Conservation (phyloP, 129 eudicot genomes). For the Pseudognaphalium luteoalbum region DNA sequence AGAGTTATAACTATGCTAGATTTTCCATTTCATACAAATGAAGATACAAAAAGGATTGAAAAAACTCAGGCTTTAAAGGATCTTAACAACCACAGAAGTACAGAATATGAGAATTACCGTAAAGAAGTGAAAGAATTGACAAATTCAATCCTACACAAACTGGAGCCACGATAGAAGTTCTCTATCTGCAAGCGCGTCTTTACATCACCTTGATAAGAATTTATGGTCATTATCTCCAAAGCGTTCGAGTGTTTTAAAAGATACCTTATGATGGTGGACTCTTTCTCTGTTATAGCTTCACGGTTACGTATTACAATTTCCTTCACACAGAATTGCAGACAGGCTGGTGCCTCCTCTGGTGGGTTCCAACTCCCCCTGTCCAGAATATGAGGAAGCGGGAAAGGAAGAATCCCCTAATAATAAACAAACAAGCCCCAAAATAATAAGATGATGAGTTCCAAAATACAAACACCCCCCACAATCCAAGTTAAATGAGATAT, state of each 20-base stretch:
- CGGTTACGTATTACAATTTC: conserved; percentile 25
- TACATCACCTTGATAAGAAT: background rate
- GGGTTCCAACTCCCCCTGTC: conserved; percentile 10
- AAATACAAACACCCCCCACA: background rate
- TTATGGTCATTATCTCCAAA: conserved; percentile 10
- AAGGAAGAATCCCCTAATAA: conserved; percentile 24
- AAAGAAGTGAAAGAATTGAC: background rate
- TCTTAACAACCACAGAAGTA: no score
- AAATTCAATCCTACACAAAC: conserved; percentile 14
- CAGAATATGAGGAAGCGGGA: background rate
- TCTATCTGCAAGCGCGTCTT: conserved; percentile 5
- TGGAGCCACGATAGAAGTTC: conserved; percentile 16
- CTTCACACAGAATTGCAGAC: conserved; percentile 9
- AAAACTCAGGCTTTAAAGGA: no score
- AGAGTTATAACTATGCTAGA: no score
- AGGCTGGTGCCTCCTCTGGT: conserved; percentile 14
- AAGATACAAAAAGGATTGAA: no score
- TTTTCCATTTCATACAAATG: no score
- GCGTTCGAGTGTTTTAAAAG: background rate
- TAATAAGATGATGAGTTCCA: background rate
- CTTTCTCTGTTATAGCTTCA: conserved; percentile 21
- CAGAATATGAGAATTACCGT: no score
- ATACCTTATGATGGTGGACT: conserved; percentile 20
- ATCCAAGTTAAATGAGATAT: background rate
- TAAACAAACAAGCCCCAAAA: background rate